phyloP scores from a whole-genome alignment of 352 stramenopile species.

The Globisporangium nagaii region DNA sequence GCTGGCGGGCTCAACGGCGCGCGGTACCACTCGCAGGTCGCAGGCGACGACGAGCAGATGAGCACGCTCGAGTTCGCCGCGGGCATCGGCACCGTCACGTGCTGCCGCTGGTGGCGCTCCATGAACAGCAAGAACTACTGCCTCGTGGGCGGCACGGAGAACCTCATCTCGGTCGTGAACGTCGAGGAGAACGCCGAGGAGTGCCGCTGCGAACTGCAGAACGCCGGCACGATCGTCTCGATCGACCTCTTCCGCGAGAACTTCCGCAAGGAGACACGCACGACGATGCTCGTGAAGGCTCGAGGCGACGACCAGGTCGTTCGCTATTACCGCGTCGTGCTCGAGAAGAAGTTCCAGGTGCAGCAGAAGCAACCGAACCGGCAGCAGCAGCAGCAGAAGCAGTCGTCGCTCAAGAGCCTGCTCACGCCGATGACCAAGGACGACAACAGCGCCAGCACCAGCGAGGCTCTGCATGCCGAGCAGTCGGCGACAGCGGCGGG shows the following conservation, averaged over 20 bases:
- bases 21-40: constrained; percentile 77
- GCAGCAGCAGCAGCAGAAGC: constrained; percentile 3
- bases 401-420: constrained; percentile 7
- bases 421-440: background rate
- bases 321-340: constrained; percentile 76
- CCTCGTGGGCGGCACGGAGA: constrained; percentile 69
- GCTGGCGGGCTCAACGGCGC: constrained; percentile 73
- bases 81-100: constrained; percentile 65
- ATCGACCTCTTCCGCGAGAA: constrained; percentile 80
- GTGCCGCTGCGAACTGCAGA: constrained; percentile 73
- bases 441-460: background rate
- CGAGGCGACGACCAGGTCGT: constrained; percentile 31
- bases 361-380: constrained; percentile 14
- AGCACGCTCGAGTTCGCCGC: constrained; percentile 75
- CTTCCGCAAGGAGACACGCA: constrained; percentile 67
- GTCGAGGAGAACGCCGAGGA: constrained; percentile 81
- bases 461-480: background rate
- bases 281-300: constrained; percentile 81
- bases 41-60: constrained; percentile 79
- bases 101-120: constrained; percentile 71
- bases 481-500: background rate
- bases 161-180: constrained; percentile 83
- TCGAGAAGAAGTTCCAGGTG: constrained; percentile 71
- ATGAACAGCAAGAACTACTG: constrained; percentile 84
- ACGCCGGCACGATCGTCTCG: constrained; percentile 51